Percentiles rank a stretch among this genome's conserved stretches.
Evolutionary conservation across 495 filamentous ascomycete genomes (phyloP).

Genomic region (Chaetomidium leptoderma): DNA sequence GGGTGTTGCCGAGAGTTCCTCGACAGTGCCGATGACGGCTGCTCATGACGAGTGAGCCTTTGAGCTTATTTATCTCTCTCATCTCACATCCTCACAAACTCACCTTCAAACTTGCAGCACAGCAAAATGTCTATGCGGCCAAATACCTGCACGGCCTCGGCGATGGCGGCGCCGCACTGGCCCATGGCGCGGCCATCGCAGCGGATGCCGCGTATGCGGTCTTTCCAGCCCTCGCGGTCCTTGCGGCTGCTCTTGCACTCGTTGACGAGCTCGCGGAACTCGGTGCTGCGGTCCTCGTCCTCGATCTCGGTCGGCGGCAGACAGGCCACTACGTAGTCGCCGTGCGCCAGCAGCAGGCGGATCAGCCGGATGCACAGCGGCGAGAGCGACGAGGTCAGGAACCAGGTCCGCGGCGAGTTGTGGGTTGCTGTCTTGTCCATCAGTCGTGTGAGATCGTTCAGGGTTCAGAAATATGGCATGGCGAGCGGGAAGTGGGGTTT

Average conservation of each 20-base stretch:
- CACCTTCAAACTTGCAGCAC: constrained; percentile 82
- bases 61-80: too few relatives aligned
- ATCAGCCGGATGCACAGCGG: constrained; percentile 71
- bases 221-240: constrained; percentile 54
- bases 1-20: constrained; percentile 74
- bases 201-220: constrained; percentile 52
- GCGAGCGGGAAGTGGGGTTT: constrained; percentile 1
- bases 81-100: constrained; percentile 13
- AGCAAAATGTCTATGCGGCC: constrained; percentile 84
- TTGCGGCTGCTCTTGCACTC: constrained; percentile 55
- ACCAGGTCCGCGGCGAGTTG: constrained; percentile 70
- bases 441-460: constrained; percentile 22
- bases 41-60: neutral
- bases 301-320: constrained; percentile 64
- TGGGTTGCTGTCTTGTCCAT: constrained; percentile 49
- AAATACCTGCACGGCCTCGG: constrained; percentile 77
- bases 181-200: constrained; percentile 56
- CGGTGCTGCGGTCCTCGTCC: constrained; percentile 52
- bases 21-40: constrained; percentile 87
- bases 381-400: constrained; percentile 77
- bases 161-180: constrained; percentile 73
- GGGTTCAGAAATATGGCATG: neutral
- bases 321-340: constrained; percentile 79
- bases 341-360: constrained; percentile 72
- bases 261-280: constrained; percentile 54